Evolutionary conservation across 2,329 filamentous ascomycete genomes (phyloP).

Genomic region (Ophiostoma sp.): DNA sequence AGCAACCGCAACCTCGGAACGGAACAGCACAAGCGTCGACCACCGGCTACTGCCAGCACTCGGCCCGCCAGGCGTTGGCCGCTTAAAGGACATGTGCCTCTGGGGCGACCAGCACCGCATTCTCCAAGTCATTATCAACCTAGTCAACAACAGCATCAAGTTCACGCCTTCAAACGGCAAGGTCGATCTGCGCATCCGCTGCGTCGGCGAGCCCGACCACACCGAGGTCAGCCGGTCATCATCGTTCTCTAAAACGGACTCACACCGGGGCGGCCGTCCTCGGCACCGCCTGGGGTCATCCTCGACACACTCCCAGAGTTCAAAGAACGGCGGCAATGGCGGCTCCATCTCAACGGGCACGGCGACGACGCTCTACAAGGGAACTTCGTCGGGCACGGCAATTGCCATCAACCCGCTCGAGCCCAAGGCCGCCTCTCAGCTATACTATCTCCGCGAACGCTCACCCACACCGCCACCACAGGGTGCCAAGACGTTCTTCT

Average conservation of each 20-base stretch:
- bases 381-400: conserved; percentile 45
- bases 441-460: conserved; percentile 48
- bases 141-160: conserved; percentile 87
- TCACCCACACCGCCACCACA: conserved; percentile 57
- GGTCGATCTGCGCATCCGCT: conserved; percentile 71
- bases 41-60: conserved; percentile 45
- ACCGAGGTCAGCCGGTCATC: conserved; percentile 48
- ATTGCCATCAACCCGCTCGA: conserved; percentile 60
- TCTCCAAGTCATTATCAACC: conserved; percentile 85
- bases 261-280: conserved; percentile 38
- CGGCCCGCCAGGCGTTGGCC: conserved; percentile 60
- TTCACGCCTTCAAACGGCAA: conserved; percentile 75
- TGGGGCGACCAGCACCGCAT: conserved; percentile 93
- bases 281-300: conserved; percentile 46
- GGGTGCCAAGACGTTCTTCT: conserved; percentile 61
- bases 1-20: background rate
- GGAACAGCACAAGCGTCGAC: background rate
- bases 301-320: conserved; percentile 46
- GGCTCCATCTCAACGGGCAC: conserved; percentile 28
- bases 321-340: conserved; percentile 33
- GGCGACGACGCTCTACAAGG: conserved; percentile 29
- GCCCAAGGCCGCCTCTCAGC: conserved; percentile 40
- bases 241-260: conserved; percentile 46
- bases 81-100: conserved; percentile 77
- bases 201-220: conserved; percentile 55